Conservation (phyloP, 768 basidiomycete genomes). For the Pleurotus salmoneostramineus region DNA sequence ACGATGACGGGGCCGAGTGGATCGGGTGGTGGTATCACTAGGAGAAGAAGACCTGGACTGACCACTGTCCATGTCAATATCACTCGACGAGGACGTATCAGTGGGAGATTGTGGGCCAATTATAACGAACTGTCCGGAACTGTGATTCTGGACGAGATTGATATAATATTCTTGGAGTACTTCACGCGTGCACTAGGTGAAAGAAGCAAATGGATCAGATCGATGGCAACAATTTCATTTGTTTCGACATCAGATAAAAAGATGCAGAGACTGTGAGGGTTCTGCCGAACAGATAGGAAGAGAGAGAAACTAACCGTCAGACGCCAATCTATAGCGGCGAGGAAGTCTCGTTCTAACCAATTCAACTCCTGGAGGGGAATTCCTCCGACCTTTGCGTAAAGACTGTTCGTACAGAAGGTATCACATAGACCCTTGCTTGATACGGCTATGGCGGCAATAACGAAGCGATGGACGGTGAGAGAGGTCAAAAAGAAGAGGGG, state of each 20-base stretch:
- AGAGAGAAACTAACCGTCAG: constrained; percentile 73
- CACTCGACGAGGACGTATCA: constrained; percentile 46
- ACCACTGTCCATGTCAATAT: constrained; percentile 51
- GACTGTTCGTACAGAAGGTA: constrained; percentile 89
- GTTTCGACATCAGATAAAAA: constrained; percentile 1
- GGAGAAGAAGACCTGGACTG: constrained; percentile 54
- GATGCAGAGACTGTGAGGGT: constrained; percentile 21
- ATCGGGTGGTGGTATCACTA: constrained; percentile 16
- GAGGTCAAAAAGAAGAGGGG: constrained; percentile 92
- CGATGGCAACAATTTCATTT: no score
- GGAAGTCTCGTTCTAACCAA: constrained; percentile 91
- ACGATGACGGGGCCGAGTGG: constrained; percentile 21
- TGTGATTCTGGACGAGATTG: constrained; percentile 87
- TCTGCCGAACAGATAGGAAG: constrained; percentile 10
- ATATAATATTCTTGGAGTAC: constrained; percentile 91
- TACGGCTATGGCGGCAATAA: constrained; percentile 90
- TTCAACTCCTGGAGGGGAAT: constrained; percentile 90
- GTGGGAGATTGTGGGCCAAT: constrained; percentile 37
- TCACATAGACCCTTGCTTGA: constrained; percentile 95
- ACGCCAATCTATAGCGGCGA: constrained; percentile 89
- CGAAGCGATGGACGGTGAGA: constrained; percentile 95
- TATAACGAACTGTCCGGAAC: constrained; percentile 52
- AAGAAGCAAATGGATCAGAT: background rate
- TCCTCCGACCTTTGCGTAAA: constrained; percentile 96
- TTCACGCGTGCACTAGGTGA: constrained; percentile 79